phyloP scores from a whole-genome alignment of 164 flowering plant species.

The Taxillus chinensis region DNA sequence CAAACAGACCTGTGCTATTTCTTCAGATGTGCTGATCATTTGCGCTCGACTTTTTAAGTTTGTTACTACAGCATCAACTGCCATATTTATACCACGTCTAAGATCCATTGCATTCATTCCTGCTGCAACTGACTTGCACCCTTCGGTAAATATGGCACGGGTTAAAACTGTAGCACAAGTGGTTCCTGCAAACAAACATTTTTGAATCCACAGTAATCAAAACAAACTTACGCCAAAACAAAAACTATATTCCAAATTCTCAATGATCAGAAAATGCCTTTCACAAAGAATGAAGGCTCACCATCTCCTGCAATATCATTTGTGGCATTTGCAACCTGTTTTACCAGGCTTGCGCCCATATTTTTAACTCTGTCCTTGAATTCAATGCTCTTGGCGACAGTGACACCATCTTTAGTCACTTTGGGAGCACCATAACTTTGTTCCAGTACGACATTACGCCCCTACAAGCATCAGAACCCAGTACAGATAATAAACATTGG shows the following conservation, averaged over 20 bases:
- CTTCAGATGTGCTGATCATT: constrained; percentile 33
- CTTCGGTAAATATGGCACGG: constrained; percentile 81
- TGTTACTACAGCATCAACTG: constrained; percentile 88
- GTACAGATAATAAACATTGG: background rate
- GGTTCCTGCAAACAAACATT: constrained; percentile 45
- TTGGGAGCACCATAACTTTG: constrained; percentile 94
- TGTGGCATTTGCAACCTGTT: constrained; percentile 97
- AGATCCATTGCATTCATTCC: constrained; percentile 99
- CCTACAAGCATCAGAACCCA: constrained; percentile 25
- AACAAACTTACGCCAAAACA: too few relatives aligned
- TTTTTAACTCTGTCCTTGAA: constrained; percentile 83
- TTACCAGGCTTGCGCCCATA: constrained; percentile 94
- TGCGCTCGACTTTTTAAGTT: constrained; percentile 76
- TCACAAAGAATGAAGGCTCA: constrained; percentile 15
- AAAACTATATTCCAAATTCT: too few relatives aligned
- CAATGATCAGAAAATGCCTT: too few relatives aligned
- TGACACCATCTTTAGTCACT: constrained; percentile 96
- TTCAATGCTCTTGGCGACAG: constrained; percentile 94
- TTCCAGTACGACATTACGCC: constrained; percentile 84
- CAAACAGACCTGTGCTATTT: background rate
- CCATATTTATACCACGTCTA: constrained; percentile 87
- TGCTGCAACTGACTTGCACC: constrained; percentile 96
- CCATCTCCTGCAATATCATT: constrained; percentile 97
- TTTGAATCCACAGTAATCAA: too few relatives aligned
- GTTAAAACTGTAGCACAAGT: constrained; percentile 98